Evolutionary conservation across 1,284 basidiomycete genomes (phyloP).

Genomic region (Earliella scabrosa): DNA sequence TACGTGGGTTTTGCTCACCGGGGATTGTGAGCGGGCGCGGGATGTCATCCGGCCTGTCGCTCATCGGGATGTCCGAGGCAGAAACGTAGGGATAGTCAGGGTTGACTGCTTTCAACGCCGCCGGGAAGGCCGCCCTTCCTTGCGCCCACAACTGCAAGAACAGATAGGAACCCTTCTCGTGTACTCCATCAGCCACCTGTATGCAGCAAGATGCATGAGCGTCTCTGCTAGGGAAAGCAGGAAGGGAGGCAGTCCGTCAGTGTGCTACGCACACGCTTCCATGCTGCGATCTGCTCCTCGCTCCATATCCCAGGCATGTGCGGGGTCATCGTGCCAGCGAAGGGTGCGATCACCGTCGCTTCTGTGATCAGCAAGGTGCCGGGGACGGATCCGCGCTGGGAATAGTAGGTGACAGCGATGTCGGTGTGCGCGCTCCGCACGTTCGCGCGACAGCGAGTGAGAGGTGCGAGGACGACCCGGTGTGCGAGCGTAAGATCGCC

Average conservation of each 20-base stretch:
- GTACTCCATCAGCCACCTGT: constrained; percentile 29
- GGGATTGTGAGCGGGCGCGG: constrained; percentile 41
- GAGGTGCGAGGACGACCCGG: constrained; percentile 49
- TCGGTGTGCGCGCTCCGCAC: constrained; percentile 26
- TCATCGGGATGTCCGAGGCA: constrained; percentile 45
- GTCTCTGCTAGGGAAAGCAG: too few species aligned
- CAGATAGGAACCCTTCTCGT: constrained; percentile 39
- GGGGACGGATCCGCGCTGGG: constrained; percentile 43
- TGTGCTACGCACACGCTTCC: constrained; percentile 46
- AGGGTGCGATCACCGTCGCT: constrained; percentile 42
- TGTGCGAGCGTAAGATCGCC: constrained; percentile 44
- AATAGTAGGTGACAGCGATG: constrained; percentile 46
- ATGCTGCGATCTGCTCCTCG: constrained; percentile 43
- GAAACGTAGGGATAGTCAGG: constrained; percentile 32
- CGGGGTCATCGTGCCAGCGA: constrained; percentile 37
- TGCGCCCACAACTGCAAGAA: constrained; percentile 28
- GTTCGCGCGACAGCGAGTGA: constrained; percentile 43
- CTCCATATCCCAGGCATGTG: constrained; percentile 47
- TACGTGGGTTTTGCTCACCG: constrained; percentile 21
- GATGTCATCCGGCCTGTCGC: constrained; percentile 31
- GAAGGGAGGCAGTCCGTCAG: too few species aligned
- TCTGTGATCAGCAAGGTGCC: constrained; percentile 54
- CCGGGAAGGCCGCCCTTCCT: constrained; percentile 2
- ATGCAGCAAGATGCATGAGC: too few species aligned
- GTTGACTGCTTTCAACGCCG: constrained; percentile 28